phyloP scores from a whole-genome alignment of 305 asterid genomes.

The Euphrasia arctica region DNA sequence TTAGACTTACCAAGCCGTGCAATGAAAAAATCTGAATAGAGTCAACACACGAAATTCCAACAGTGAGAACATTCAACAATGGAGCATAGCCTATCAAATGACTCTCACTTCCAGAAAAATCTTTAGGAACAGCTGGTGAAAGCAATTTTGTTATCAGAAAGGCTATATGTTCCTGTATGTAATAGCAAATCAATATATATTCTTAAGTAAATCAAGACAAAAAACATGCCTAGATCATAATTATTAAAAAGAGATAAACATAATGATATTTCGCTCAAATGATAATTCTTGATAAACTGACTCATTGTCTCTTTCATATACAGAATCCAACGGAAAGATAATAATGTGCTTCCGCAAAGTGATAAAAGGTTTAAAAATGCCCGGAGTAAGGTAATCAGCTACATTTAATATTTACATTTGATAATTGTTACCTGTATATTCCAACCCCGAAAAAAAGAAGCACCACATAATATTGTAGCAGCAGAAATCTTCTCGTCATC shows the following conservation, averaged over 20 bases:
- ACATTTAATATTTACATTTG: slow-evolving; percentile 6
- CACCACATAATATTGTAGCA: slow-evolving; percentile 87
- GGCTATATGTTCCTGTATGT: slow-evolving; percentile 68
- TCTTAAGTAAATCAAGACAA: slow-evolving; percentile 6
- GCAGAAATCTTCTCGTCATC: slow-evolving; percentile 97
- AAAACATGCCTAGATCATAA: slow-evolving; percentile 19
- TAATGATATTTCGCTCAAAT: slow-evolving; percentile 12
- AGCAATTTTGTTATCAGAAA: slow-evolving; percentile 42
- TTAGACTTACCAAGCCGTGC: slow-evolving; percentile 89
- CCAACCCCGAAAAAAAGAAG: slow-evolving; percentile 98
- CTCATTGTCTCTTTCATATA: background rate
- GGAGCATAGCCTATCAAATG: slow-evolving; percentile 83
- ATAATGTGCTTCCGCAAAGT: slow-evolving; percentile 9
- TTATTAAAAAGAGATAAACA: slow-evolving; percentile 9
- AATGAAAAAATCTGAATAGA: slow-evolving; percentile 76
- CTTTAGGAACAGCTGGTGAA: slow-evolving; percentile 71
- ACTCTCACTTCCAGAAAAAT: slow-evolving; percentile 72
- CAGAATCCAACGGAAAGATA: slow-evolving; percentile 19
- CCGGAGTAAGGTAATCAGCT: slow-evolving; percentile 10
- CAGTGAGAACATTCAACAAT: slow-evolving; percentile 75
- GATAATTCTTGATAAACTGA: background rate
- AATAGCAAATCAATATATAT: slow-evolving; percentile 15
- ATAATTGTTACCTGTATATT: slow-evolving; percentile 74
- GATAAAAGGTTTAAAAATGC: slow-evolving; percentile 19
- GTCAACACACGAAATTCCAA: slow-evolving; percentile 79